These are phyloP conservation scores for Starmerella scarabaei DNA, from an alignment of 805 yeast genomes.

Conservation along the genomic window DNA sequence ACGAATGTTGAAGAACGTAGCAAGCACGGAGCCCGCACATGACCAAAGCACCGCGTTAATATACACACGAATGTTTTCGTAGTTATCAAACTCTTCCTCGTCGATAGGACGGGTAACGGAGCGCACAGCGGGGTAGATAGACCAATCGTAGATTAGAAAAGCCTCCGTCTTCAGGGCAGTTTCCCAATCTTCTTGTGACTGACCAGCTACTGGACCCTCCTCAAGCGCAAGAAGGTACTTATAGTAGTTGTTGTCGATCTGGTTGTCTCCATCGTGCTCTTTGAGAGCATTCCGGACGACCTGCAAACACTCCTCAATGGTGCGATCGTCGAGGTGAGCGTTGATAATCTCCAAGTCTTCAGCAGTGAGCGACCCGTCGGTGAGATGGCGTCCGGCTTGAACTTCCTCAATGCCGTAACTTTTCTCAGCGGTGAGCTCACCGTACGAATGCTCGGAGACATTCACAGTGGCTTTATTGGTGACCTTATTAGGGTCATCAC, in stretches of 20 bases:
- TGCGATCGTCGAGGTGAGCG: constrained; percentile 20
- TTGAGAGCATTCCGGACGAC: constrained; percentile 32
- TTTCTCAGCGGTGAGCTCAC: too few species aligned
- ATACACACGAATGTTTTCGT: constrained; percentile 43
- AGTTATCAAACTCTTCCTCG: constrained; percentile 26
- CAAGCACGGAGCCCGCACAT: constrained; percentile 32
- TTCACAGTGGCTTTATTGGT: too few species aligned
- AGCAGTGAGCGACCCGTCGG: constrained; percentile 2
- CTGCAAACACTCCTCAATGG: constrained; percentile 30
- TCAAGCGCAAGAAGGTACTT: constrained; percentile 26
- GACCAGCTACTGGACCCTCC: background rate
- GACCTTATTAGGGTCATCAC: too few species aligned
- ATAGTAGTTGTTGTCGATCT: constrained; percentile 32
- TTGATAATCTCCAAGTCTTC: constrained; percentile 11
- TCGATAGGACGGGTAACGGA: constrained; percentile 42
- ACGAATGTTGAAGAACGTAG: constrained; percentile 39
- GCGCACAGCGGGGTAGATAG: constrained; percentile 50
- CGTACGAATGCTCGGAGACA: too few species aligned
- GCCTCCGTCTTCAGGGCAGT: constrained; percentile 29
- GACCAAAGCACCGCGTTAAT: constrained; percentile 40
- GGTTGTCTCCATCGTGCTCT: constrained; percentile 37
- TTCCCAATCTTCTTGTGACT: constrained; percentile 17
- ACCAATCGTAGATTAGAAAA: constrained; percentile 31
- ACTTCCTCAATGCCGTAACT: background rate
- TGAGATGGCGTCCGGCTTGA: background rate